These are phyloP conservation scores for Lentinus polychrous DNA, from an alignment of 1,284 basidiomycete species.

Conservation along the genomic window DNA sequence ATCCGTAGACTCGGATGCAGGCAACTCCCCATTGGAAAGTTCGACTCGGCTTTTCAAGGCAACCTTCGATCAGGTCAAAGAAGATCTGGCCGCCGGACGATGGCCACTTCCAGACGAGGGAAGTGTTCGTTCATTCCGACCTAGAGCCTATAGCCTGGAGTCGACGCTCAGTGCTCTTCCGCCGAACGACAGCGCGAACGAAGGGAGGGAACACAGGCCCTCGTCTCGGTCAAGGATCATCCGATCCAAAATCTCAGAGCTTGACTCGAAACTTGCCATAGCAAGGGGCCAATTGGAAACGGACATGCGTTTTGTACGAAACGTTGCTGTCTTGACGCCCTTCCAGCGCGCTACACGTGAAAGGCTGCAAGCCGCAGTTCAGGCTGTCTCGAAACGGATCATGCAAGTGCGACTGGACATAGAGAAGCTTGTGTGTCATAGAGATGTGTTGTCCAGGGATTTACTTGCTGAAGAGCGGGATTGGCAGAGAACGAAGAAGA, in stretches of 20 bases:
- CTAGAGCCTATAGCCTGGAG: slow-evolving; percentile 29
- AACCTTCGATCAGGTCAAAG: slow-evolving; percentile 82
- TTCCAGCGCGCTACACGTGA: slow-evolving; percentile 82
- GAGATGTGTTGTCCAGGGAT: slow-evolving; percentile 69
- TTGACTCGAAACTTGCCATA: slow-evolving; percentile 52
- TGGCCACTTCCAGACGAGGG: slow-evolving; percentile 22
- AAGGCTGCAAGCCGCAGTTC: slow-evolving; percentile 57
- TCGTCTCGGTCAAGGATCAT: slow-evolving; percentile 54
- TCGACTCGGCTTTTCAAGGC: slow-evolving; percentile 58
- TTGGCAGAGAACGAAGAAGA: slow-evolving; percentile 59
- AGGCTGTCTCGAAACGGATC: slow-evolving; percentile 61
- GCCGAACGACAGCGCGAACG: slow-evolving; percentile 13
- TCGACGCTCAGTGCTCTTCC: slow-evolving; percentile 19
- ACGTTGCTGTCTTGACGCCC: slow-evolving; percentile 81
- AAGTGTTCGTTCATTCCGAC: slow-evolving; percentile 18
- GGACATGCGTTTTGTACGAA: slow-evolving; percentile 70
- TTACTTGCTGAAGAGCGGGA: slow-evolving; percentile 66
- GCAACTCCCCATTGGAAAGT: slow-evolving; percentile 23
- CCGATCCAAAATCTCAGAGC: slow-evolving; percentile 54
- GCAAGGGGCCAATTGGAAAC: slow-evolving; percentile 62
- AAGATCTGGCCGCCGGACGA: slow-evolving; percentile 58
- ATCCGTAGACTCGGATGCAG: slow-evolving; percentile 20
- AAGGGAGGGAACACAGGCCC: slow-evolving; percentile 21
- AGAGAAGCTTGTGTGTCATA: slow-evolving; percentile 67
- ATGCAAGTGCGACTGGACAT: slow-evolving; percentile 68